Base-by-base conservation (phyloP, 1,284 basidiomycete species). In the Amylostereum areolatum region DNA sequence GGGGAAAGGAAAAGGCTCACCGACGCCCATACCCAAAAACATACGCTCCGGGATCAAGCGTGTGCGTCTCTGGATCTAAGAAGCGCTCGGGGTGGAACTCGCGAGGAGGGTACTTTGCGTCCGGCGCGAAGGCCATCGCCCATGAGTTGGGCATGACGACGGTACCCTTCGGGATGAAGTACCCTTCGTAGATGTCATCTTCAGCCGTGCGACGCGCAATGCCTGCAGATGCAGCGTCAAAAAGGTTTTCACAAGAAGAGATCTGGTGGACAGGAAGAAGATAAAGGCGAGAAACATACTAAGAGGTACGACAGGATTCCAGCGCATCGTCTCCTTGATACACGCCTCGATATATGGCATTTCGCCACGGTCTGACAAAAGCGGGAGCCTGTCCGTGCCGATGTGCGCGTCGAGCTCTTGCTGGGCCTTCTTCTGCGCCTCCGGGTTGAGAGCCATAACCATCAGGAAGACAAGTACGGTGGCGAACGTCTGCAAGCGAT, bases 301-400 rank as follows among this genome's bases (percentile, higher is more conserved):
- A 18, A 18, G 18, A 18, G 18, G 18, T 18, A 18, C 18, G 18
- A 18, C 18, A 9, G 46, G 46, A 10, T 30, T 27, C 46, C 46
- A 47, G 29, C 46, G 46, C 28, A 42, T 30, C 12, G 32, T 29
- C 29, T 50, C 49, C 30, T 44, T 47, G 4, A 57, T 34, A 24
- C 59, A 37, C 7, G 57, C 57, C 40, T 56, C 47, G 10, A 54
- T 42, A 41, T 60, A 60, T 4, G 56, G 59, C 10, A 60, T 43
- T 9, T 49, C 35, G 10, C 49, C 51, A 25, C 48, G 43, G 34
- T 61, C 59, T 3, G 45, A 43, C 12, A 58, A 45, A 2, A 39
- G 47, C 5, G 59, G 58, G 8, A 59, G 43, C 10, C 59, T 44
- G 2, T 52, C 54, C 3, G 6, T 12, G 4, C 58, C 58, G 18